Evolutionary conservation across 2,329 filamentous ascomycete genomes (phyloP), one percentile per base, ranked within the genome.

Genomic region (Fusarium proliferatum): DNA sequence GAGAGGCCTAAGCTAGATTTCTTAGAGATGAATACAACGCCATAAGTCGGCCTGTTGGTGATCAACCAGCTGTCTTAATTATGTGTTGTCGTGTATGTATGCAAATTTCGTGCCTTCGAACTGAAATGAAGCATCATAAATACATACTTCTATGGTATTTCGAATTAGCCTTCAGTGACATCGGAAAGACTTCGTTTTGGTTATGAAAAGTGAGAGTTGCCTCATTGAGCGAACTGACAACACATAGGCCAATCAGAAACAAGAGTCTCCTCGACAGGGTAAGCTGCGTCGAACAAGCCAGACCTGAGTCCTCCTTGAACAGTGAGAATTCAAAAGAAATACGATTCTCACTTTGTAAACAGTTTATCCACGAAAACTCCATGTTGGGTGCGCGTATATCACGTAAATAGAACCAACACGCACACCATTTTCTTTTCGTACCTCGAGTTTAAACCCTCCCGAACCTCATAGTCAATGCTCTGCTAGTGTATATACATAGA

Each of bases 171-270:
- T 17, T n/a, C n/a, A 28, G 26, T 28, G 19, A 17, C 10, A n/a
- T 28, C 10, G 5, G 34, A 55, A 30, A 55, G 34, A 13, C 34
- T 41, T 41, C 10, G 15, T 53, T 26, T 16, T 28, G 19, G 13
- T n/a, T 23, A 23, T 43, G 11, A 26, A 34, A 57, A 16, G 33
- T 38, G 26, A 33, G 36, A 43, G 36, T 73, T 75, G 39, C 73
- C 69, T 51, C 13, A 69, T 75, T 73, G 38, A 73, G 73, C 59
- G 42, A 36, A 26, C 38, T 46, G 45, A 17, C 19, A 45, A 19
- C 12, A n/a, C 19, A 38, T 28, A 36, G 56, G 13, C 73, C 72
- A 75, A 75, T 75, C 58, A 71, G 64, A 21, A 46, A 23, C 6
- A 23, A 43, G 49, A n/a, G 17, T 12, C 10, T 12, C 16, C 30